A percentile compares a stretch with the other conserved stretches of the same genome.
Evolutionary conservation across 495 filamentous ascomycete species (phyloP).

Genomic region (Penicillium turbatum): DNA sequence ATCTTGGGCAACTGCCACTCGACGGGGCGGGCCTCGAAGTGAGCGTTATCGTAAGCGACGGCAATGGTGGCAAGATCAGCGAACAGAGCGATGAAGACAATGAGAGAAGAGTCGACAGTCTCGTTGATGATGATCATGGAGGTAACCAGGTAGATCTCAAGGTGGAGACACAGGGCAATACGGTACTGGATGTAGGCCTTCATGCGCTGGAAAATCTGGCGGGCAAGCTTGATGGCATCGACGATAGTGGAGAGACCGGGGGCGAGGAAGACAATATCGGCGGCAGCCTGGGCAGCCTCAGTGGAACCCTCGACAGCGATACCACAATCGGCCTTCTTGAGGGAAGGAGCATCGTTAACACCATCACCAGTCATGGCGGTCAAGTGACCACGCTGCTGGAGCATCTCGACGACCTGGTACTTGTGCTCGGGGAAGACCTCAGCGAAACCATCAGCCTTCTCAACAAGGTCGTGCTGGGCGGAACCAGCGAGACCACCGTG

Average conservation of each 20-base stretch:
- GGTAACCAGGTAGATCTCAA: conserved; percentile 74
- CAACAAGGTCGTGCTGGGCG: conserved; percentile 70
- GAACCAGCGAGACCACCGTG: conserved; percentile 69
- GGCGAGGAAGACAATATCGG: conserved; percentile 76
- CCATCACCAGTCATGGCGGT: conserved; percentile 74
- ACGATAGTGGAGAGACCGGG: conserved; percentile 74
- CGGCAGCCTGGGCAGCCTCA: conserved; percentile 71
- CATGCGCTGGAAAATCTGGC: conserved; percentile 80
- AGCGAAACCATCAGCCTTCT: conserved; percentile 73
- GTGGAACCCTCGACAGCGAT: conserved; percentile 75
- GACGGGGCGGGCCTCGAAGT: conserved; percentile 66
- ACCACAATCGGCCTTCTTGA: conserved; percentile 73
- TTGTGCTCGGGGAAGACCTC: conserved; percentile 77
- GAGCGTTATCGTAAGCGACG: conserved; percentile 72
- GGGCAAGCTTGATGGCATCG: conserved; percentile 72
- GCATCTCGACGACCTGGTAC: conserved; percentile 74
- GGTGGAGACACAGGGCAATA: conserved; percentile 71
- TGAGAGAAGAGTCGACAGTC: conserved; percentile 60
- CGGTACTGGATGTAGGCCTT: conserved; percentile 79
- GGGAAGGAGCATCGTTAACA: conserved; percentile 69
- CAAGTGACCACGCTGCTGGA: conserved; percentile 69
- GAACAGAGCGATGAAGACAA: conserved; percentile 75
- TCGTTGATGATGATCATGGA: conserved; percentile 75
- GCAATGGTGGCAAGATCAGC: conserved; percentile 74
- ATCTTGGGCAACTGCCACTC: conserved; percentile 78